Base-by-base conservation (phyloP, 768 basidiomycete genomes). In the Serendipita vermifera region DNA sequence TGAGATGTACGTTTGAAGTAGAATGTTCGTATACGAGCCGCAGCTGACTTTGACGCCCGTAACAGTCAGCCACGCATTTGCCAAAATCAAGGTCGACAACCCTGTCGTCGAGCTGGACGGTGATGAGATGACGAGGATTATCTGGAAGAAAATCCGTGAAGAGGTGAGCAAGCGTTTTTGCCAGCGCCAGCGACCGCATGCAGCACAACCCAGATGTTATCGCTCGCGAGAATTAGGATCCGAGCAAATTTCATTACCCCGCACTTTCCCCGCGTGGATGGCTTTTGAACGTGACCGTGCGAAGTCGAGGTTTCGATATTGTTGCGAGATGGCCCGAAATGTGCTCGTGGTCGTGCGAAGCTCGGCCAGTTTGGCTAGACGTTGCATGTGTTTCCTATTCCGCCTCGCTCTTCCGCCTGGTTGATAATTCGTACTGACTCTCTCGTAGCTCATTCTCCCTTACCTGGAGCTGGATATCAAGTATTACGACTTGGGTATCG, bases 61-160 rank as follows among this genome's bases (percentile, higher is more conserved):
- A 4, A 27, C 35, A 33, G 7, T 55, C 51, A 15, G 43, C 39
- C 29, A 40, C 32, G 46, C 20, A 5, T 51, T 51, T 51, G 6
- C 46, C 20, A 51, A 51, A 68, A 93, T 96, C 64, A 77, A 75
- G 27, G 91, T 92, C 51, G 73, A 78, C 65, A 91, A 92, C 65
- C 91, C 91, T 4, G 79, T 96, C 41, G 91, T 96, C 46, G 92
- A 96, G 72, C 79, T 97, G 54, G 92, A 97, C 68, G 92, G 92
- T 43, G 93, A 96, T 71, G 94, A 99, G 73, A 98, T 98, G 94
- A 99, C 94, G 32, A 77, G 94, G 62, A 96, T 99, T 65, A 99
- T 98, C 68, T 97, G 89, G 91, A 92, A 91, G 80, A 91, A 91
- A 76, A 92, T 93, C 65, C 77, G 88, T 57, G 87, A 96, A 64